A percentile compares a stretch with the other conserved stretches of the same genome.
Evolutionary conservation across 805 yeast species (phyloP).

Genomic region (Yarrowia sp.): DNA sequence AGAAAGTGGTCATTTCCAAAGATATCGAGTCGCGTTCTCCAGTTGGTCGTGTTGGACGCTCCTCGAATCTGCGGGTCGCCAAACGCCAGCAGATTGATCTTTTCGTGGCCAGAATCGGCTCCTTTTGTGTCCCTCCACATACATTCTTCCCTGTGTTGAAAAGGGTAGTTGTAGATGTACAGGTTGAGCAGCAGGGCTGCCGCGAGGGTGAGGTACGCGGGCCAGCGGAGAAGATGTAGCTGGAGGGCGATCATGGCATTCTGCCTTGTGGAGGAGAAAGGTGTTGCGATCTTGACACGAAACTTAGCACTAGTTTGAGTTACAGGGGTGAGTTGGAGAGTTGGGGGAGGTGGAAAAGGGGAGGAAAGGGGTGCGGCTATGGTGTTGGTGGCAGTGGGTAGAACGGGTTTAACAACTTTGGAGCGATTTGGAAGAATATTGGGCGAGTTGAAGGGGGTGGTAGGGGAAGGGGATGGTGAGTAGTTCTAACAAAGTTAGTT

Average conservation of each 20-base stretch:
- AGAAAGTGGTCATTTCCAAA: slow-evolving; percentile 86
- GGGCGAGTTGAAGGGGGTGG: no score
- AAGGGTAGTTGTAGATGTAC: slow-evolving; percentile 23
- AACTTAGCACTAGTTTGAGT: neutral
- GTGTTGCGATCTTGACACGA: neutral
- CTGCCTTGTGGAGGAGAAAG: neutral
- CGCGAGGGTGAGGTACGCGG: neutral
- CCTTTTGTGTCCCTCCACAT: neutral
- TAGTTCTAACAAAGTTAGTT: no score
- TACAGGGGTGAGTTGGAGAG: no score
- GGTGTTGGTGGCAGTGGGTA: no score
- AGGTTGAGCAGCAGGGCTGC: slow-evolving; percentile 17
- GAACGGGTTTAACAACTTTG: no score
- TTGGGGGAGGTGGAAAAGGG: no score
- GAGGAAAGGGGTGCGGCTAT: neutral
- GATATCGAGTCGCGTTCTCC: slow-evolving; percentile 73
- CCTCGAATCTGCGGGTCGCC: slow-evolving; percentile 99
- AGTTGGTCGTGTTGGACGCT: slow-evolving; percentile 65
- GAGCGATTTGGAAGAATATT: no score
- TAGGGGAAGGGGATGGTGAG: no score
- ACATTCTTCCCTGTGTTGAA: neutral
- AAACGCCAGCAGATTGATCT: slow-evolving; percentile 65
- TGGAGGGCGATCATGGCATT: slow-evolving; percentile 14
- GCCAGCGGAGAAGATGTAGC: slow-evolving; percentile 16
- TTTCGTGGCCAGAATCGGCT: neutral